These are phyloP conservation scores for Juncus inflexus DNA, from an alignment of 176 grass and related monocot species.

Conservation along the genomic window DNA sequence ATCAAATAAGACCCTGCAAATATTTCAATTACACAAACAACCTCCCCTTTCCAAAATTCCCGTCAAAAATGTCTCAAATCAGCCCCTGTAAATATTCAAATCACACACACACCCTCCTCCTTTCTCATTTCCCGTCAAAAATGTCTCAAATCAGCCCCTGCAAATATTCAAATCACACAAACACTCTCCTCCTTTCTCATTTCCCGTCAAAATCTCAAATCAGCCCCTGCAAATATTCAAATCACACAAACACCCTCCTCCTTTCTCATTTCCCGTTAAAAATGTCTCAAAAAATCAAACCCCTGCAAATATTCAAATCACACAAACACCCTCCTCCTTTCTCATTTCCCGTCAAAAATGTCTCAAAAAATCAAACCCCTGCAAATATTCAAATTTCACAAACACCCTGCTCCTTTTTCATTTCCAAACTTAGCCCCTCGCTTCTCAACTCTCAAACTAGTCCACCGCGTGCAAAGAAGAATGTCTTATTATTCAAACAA, in stretches of 20 bases:
- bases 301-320: too few relatives aligned
- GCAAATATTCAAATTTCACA: not conserved
- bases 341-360: not conserved
- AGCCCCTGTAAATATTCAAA: slow-evolving; percentile 15
- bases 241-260: slow-evolving; percentile 31
- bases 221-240: slow-evolving; percentile 4
- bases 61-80: slow-evolving; percentile 4
- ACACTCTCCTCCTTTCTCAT: slow-evolving; percentile 28
- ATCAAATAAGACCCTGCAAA: slow-evolving; percentile 5
- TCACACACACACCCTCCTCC: slow-evolving; percentile 13
- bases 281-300: too few relatives aligned
- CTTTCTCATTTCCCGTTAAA: slow-evolving; percentile 1
- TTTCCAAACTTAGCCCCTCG: not conserved
- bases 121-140: not conserved
- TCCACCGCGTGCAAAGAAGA: slow-evolving; percentile 20
- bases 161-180: slow-evolving; percentile 23
- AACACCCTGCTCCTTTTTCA: slow-evolving; percentile 29
- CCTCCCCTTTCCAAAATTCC: not conserved
- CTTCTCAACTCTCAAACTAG: not conserved
- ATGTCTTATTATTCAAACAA: slow-evolving; percentile 14
- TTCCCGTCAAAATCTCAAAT: slow-evolving; percentile 4
- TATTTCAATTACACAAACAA: slow-evolving; percentile 29
- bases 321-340: slow-evolving; percentile 30
- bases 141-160: slow-evolving; percentile 1
- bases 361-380: too few relatives aligned